Percentiles rank a stretch among this genome's conserved stretches.
These are phyloP conservation scores for Pleurotus salmoneostramineus DNA, from an alignment of 768 basidiomycete genomes.

Conservation along the genomic window DNA sequence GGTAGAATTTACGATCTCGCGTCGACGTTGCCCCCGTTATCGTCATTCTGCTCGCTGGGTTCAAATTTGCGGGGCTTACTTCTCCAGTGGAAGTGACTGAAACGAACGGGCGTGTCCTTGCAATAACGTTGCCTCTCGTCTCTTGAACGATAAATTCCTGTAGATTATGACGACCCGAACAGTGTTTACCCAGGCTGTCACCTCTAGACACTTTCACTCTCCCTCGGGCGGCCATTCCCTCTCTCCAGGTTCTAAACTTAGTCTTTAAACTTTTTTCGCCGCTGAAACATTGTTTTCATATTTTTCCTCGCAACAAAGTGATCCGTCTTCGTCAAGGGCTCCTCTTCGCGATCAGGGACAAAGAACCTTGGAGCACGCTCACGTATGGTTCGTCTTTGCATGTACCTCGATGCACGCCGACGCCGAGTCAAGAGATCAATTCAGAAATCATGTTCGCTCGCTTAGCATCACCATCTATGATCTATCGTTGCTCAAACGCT, in stretches of 20 bases:
- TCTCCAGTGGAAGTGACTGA: not conserved
- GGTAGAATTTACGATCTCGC: not conserved
- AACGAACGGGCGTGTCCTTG: not conserved
- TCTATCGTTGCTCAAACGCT: no score
- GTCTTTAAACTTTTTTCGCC: not conserved
- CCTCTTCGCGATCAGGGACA: no score
- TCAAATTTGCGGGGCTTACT: slow-evolving; percentile 1
- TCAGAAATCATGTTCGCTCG: no score
- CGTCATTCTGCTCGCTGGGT: not conserved
- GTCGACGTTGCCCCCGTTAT: not conserved
- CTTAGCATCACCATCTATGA: no score
- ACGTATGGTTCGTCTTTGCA: no score
- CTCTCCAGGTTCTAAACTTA: not conserved
- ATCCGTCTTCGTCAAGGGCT: not conserved
- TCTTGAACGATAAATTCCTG: not conserved
- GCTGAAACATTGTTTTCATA: not conserved
- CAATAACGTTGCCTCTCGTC: not conserved
- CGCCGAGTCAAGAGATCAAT: no score
- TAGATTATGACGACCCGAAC: not conserved
- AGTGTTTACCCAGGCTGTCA: slow-evolving; percentile 1
- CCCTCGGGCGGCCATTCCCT: not conserved
- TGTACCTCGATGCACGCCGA: no score
- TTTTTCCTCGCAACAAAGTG: not conserved
- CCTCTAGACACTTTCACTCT: slow-evolving; percentile 1
- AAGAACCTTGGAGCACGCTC: no score